These are phyloP conservation scores for Wallacemonas sp. DNA, from an alignment of 208 protist genomes.

Conservation along the genomic window DNA sequence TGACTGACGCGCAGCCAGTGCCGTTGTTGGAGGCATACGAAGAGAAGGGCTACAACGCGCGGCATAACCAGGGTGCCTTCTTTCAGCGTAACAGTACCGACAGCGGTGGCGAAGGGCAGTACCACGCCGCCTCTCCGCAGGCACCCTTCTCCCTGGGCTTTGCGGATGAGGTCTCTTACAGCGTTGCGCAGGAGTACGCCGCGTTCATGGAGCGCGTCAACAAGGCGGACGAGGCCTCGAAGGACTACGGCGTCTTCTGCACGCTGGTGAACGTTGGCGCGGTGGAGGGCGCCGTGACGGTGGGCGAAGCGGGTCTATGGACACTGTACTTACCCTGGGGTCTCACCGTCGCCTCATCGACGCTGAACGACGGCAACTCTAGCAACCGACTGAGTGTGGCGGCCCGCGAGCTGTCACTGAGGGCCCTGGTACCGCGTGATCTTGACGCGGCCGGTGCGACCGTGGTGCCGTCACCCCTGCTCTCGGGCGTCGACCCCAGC, in stretches of 20 bases:
- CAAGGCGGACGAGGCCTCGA: conserved; percentile 52
- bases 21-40: conserved; percentile 12
- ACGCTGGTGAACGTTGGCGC: conserved; percentile 29
- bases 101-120: background rate
- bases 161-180: conserved; percentile 38
- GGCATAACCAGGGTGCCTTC: background rate
- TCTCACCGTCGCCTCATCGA: conserved; percentile 55
- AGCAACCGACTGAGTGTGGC: conserved; percentile 63
- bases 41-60: conserved; percentile 5
- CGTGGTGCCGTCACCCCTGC: background rate
- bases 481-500: background rate
- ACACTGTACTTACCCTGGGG: conserved; percentile 61
- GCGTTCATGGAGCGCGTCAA: conserved; percentile 62
- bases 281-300: conserved; percentile 38
- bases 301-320: conserved; percentile 52
- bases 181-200: conserved; percentile 44
- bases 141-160: conserved; percentile 22
- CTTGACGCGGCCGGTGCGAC: conserved; percentile 13
- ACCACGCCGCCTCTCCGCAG: background rate
- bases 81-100: background rate
- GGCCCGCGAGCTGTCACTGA: conserved; percentile 32
- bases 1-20: background rate
- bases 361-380: conserved; percentile 84
- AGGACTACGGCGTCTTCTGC: conserved; percentile 82
- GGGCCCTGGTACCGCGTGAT: conserved; percentile 30